A percentile compares a stretch with the other conserved stretches of the same genome.
Evolutionary conservation across 2,329 filamentous ascomycete species (phyloP).

Genomic region (Hyphodiscus sp.): DNA sequence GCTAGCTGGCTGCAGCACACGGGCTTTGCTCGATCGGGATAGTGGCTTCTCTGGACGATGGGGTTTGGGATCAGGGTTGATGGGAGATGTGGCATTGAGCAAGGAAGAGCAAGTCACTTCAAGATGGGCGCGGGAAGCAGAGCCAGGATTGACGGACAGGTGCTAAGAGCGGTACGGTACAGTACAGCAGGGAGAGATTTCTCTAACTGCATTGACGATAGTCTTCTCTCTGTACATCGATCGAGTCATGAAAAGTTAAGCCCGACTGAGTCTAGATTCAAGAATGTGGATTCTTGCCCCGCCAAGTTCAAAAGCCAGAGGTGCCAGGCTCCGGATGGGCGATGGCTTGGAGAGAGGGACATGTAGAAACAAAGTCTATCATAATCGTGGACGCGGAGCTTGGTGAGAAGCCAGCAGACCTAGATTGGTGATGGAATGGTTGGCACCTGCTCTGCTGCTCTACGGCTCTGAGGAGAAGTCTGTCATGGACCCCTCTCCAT

Average conservation of each 20-base stretch:
- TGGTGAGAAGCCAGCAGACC: too few species aligned
- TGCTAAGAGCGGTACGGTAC: neutral
- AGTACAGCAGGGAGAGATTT: neutral
- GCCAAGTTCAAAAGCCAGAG: neutral
- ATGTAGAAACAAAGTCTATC: too few species aligned
- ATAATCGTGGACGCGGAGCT: too few species aligned
- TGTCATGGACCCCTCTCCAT: too few species aligned
- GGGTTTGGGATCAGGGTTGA: neutral
- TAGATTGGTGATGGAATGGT: too few species aligned
- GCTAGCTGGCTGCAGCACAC: neutral
- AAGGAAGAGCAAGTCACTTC: neutral
- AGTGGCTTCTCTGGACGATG: neutral
- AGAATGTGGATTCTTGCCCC: neutral
- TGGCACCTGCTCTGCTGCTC: too few species aligned
- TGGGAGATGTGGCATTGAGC: neutral
- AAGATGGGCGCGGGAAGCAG: neutral
- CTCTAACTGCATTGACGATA: neutral
- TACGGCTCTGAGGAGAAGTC: too few species aligned
- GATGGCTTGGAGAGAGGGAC: too few species aligned
- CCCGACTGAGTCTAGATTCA: neutral
- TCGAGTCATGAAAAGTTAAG: neutral
- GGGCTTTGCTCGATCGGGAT: neutral
- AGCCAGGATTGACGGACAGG: neutral
- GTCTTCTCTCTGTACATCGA: neutral
- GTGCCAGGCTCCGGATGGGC: neutral